Conservation (phyloP, 2,329 filamentous ascomycete genomes). For the Lithohypha guttulata region DNA sequence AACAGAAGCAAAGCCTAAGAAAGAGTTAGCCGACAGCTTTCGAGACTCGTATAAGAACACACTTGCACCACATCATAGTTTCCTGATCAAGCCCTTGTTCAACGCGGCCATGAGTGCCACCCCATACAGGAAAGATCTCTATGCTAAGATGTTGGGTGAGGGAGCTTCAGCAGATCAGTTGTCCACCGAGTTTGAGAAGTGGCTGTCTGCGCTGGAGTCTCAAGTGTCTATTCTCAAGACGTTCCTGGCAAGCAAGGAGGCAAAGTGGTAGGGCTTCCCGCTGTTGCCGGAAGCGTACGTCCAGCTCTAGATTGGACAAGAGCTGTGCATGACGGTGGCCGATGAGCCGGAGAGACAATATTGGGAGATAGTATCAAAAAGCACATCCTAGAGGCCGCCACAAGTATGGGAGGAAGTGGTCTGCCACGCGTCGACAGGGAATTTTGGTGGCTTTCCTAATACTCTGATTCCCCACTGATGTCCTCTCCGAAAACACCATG, state of each 20-base stretch:
- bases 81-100: constrained; percentile 86
- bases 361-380: too few relatives aligned
- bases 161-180: constrained; percentile 1
- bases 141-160: constrained; percentile 58
- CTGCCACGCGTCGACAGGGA: too few relatives aligned
- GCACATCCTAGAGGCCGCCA: too few relatives aligned
- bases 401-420: too few relatives aligned
- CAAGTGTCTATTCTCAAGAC: constrained; percentile 64
- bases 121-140: constrained; percentile 90
- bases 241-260: constrained; percentile 47
- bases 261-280: constrained; percentile 37
- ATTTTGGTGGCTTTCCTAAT: too few relatives aligned
- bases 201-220: constrained; percentile 68
- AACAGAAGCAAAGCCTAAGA: constrained; percentile 23
- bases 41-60: constrained; percentile 71
- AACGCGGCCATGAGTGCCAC: constrained; percentile 84
- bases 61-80: constrained; percentile 83
- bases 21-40: constrained; percentile 69
- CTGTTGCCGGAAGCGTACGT: too few relatives aligned
- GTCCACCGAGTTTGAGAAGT: constrained; percentile 50
- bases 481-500: too few relatives aligned
- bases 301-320: too few relatives aligned
- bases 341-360: too few relatives aligned
- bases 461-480: too few relatives aligned
- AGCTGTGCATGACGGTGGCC: too few relatives aligned